Evolutionary conservation across 192 early-diverging fungal genomes (phyloP).

Genomic region (Gigaspora rosea): DNA sequence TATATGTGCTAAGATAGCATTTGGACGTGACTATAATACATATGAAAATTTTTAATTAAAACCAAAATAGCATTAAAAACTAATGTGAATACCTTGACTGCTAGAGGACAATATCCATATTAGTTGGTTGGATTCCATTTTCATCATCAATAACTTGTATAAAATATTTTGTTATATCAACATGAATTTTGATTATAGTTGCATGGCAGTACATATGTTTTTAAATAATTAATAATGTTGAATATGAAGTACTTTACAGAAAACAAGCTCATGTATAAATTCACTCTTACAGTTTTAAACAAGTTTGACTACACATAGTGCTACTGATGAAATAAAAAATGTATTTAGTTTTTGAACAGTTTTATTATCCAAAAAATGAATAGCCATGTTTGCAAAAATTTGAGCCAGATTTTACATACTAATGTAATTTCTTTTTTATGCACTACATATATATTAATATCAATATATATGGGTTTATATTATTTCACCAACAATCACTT

Average conservation of each 20-base stretch:
- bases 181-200: conserved; percentile 47
- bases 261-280: not conserved
- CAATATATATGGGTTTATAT: too few species aligned
- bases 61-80: not conserved
- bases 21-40: conserved; percentile 60
- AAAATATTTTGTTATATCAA: conserved; percentile 45
- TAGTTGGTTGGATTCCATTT: conserved; percentile 49
- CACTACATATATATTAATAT: too few species aligned
- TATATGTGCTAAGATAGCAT: conserved; percentile 39
- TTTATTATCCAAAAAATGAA: too few species aligned
- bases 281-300: conserved; percentile 55
- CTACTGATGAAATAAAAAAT: conserved; percentile 43
- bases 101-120: conserved; percentile 44
- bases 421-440: too few species aligned
- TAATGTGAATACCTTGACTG: not conserved
- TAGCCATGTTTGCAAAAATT: not conserved
- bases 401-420: too few species aligned
- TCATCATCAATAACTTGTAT: conserved; percentile 68
- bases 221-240: not conserved
- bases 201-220: conserved; percentile 41
- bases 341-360: conserved; percentile 41
- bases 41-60: not conserved
- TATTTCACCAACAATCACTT: too few species aligned
- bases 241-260: conserved; percentile 1
- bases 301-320: conserved; percentile 63